These are phyloP conservation scores for Vigna angularis DNA, from an alignment of 306 rosid genomes.

Conservation along the genomic window DNA sequence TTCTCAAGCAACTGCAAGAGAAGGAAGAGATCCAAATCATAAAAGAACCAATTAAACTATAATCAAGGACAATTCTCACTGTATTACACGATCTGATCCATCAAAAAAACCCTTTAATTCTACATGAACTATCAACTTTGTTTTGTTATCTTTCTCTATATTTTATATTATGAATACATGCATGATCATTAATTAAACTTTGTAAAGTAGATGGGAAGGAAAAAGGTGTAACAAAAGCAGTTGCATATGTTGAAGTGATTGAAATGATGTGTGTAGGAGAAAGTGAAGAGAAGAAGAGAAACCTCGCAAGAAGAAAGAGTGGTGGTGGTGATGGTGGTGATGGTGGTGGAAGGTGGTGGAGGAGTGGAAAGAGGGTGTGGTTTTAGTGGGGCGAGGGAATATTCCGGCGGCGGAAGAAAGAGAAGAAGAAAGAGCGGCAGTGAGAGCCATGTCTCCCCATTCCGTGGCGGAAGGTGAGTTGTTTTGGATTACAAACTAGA, in stretches of 20 bases:
- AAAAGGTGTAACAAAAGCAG: background rate
- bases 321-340: slow-evolving; percentile 29
- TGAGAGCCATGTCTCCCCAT: slow-evolving; percentile 80
- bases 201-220: background rate
- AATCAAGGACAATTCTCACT: background rate
- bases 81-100: background rate
- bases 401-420: slow-evolving; percentile 34
- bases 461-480: slow-evolving; percentile 40
- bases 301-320: slow-evolving; percentile 63
- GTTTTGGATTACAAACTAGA: slow-evolving; percentile 50
- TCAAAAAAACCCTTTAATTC: background rate
- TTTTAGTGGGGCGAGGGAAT: slow-evolving; percentile 37
- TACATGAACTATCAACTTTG: background rate
- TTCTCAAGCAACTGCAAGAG: no score
- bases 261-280: background rate
- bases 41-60: background rate
- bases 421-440: slow-evolving; percentile 61
- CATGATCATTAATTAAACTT: no score
- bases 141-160: background rate
- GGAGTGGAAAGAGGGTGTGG: slow-evolving; percentile 19
- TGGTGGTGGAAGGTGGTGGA: slow-evolving; percentile 21
- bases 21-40: no score
- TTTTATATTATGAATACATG: no score
- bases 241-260: background rate
- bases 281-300: background rate